Percentiles rank a stretch among this genome's conserved stretches.
These are phyloP conservation scores for Saccharomyces hybrid DNA, from an alignment of 1,139 yeast species.

Conservation along the genomic window DNA sequence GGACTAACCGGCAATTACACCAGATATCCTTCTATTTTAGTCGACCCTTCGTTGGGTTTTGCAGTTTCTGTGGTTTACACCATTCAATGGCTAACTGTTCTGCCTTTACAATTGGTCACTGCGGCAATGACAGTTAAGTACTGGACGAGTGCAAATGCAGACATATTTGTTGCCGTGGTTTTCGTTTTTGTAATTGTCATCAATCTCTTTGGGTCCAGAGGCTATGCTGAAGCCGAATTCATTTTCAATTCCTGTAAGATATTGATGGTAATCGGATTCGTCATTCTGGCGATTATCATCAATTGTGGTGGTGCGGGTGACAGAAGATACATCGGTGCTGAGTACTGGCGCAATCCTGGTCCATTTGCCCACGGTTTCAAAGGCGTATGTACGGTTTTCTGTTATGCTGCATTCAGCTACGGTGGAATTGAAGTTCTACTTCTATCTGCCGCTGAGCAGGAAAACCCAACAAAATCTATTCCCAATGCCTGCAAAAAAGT, in stretches of 20 bases:
- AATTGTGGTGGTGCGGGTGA: constrained; percentile 52
- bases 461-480: constrained; percentile 56
- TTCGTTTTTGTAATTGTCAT: constrained; percentile 47
- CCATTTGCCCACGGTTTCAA: constrained; percentile 57
- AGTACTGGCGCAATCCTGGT: constrained; percentile 52
- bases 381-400: constrained; percentile 72
- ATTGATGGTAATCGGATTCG: constrained; percentile 54
- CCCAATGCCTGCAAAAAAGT: constrained; percentile 66
- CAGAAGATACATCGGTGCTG: constrained; percentile 49
- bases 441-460: constrained; percentile 77
- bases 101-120: constrained; percentile 74
- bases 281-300: constrained; percentile 51
- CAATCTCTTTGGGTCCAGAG: constrained; percentile 53
- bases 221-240: constrained; percentile 72
- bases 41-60: constrained; percentile 74
- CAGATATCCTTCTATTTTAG: constrained; percentile 53
- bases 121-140: constrained; percentile 61
- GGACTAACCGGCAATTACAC: constrained; percentile 77
- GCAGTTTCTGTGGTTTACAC: constrained; percentile 76
- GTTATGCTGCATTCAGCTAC: constrained; percentile 75
- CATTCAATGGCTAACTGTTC: constrained; percentile 69
- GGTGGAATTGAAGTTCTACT: constrained; percentile 79
- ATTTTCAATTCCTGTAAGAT: constrained; percentile 50
- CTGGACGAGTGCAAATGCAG: constrained; percentile 59
- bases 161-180: constrained; percentile 57